phyloP scores from a whole-genome alignment of 1,284 basidiomycete species.

The Ustilago sp. region DNA sequence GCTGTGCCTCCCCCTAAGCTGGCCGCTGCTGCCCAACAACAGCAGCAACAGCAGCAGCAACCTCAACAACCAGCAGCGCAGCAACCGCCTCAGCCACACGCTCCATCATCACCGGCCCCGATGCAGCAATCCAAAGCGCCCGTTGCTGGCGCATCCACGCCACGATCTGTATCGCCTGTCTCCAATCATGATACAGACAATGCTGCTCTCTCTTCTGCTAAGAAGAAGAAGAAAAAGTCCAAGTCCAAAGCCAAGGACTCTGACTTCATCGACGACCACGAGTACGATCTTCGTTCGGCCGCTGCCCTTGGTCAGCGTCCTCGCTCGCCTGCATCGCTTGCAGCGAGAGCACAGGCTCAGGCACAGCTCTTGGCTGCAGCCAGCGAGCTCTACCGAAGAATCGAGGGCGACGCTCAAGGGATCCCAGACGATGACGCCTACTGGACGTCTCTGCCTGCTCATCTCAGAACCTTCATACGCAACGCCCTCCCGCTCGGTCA shows the following conservation, averaged over 20 bases:
- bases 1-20: slow-evolving; percentile 45
- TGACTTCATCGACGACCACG: slow-evolving; percentile 47
- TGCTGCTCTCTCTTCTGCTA: slow-evolving; percentile 38
- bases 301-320: slow-evolving; percentile 42
- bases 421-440: slow-evolving; percentile 73
- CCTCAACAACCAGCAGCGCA: not conserved
- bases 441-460: slow-evolving; percentile 74
- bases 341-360: slow-evolving; percentile 65
- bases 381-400: slow-evolving; percentile 67
- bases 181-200: slow-evolving; percentile 41
- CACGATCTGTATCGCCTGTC: slow-evolving; percentile 37
- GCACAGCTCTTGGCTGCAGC: slow-evolving; percentile 67
- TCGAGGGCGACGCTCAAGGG: slow-evolving; percentile 66
- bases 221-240: slow-evolving; percentile 66
- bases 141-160: slow-evolving; percentile 40
- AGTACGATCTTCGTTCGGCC: slow-evolving; percentile 45
- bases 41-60: slow-evolving; percentile 27
- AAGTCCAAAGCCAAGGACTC: slow-evolving; percentile 57
- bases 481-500: slow-evolving; percentile 73
- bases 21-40: slow-evolving; percentile 48
- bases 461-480: slow-evolving; percentile 74
- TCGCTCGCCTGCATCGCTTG: slow-evolving; percentile 47
- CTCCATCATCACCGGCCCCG: slow-evolving; percentile 29
- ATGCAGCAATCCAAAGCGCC: slow-evolving; percentile 26
- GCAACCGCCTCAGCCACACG: slow-evolving; percentile 33